These are phyloP conservation scores for Chlorella vulgaris DNA, from an alignment of 139 green algal genomes.

Conservation along the genomic window DNA sequence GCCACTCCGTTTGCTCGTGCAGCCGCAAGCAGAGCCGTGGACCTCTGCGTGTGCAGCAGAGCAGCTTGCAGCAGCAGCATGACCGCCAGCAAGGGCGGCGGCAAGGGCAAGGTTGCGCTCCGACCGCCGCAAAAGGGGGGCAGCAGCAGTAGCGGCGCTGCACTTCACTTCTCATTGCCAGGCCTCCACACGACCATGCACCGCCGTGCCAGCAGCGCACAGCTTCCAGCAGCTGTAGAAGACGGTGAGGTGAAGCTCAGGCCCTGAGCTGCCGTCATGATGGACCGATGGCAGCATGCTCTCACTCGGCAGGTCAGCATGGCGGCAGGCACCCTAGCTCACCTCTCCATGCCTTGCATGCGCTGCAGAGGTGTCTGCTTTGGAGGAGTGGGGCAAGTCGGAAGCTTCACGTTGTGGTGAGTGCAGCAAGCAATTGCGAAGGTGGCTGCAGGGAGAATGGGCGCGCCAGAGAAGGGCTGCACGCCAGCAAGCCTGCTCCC, in stretches of 20 bases:
- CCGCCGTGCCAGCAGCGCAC: not conserved
- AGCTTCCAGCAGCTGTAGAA: slow-evolving; percentile 4
- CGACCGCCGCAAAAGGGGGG: not conserved
- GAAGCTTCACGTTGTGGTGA: slow-evolving; percentile 34
- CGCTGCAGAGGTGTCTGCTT: not conserved
- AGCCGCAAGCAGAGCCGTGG: not conserved
- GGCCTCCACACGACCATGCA: slow-evolving; percentile 3
- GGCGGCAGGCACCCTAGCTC: not conserved
- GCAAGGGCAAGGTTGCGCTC: not conserved
- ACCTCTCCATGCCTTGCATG: too few species aligned
- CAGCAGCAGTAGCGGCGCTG: slow-evolving; percentile 6
- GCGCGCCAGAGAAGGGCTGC: not conserved
- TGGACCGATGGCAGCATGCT: not conserved
- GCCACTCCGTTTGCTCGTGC: not conserved
- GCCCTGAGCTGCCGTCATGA: too few species aligned
- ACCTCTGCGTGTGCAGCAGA: too few species aligned
- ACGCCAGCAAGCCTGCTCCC: too few species aligned
- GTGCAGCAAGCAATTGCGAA: too few species aligned
- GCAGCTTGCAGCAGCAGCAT: not conserved
- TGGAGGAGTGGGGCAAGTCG: slow-evolving; percentile 36
- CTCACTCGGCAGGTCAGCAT: not conserved
- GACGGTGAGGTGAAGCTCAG: too few species aligned
- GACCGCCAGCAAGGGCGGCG: not conserved
- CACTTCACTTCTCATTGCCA: not conserved
- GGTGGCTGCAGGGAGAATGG: not conserved